phyloP scores from a whole-genome alignment of 495 filamentous ascomycete genomes.

The Xylaria telfairii region DNA sequence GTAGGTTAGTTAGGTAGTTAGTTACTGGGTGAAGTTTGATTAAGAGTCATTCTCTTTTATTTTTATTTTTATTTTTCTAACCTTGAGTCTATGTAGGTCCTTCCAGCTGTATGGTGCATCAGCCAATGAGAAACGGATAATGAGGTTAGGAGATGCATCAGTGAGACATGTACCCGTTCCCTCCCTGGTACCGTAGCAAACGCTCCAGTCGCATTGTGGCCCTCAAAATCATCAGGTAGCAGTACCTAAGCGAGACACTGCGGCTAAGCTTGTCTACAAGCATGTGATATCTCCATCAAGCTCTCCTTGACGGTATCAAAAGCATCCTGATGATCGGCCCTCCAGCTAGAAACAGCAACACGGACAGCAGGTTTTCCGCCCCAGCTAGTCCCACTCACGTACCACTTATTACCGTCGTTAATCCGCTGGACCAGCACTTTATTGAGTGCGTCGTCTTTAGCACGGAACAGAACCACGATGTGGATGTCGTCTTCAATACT shows the following conservation, averaged over 20 bases:
- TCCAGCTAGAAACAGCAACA: slow-evolving; percentile 87
- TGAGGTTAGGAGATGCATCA: not conserved
- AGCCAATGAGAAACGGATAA: not conserved
- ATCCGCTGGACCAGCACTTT: slow-evolving; percentile 67
- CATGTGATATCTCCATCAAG: slow-evolving; percentile 19
- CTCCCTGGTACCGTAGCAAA: not conserved
- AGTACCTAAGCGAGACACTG: not conserved
- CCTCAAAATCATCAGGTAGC: not conserved
- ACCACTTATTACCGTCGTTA: slow-evolving; percentile 76
- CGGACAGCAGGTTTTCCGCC: slow-evolving; percentile 71
- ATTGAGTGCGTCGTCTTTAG: slow-evolving; percentile 72
- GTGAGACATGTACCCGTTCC: not conserved
- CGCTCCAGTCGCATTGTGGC: not conserved
- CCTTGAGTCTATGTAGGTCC: not conserved
- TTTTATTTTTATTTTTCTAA: not conserved
- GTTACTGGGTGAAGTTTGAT: not conserved
- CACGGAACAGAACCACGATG: slow-evolving; percentile 82
- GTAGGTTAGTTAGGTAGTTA: not conserved
- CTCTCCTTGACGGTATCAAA: slow-evolving; percentile 18
- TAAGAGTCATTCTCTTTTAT: not conserved
- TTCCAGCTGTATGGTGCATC: not conserved
- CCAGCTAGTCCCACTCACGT: slow-evolving; percentile 84
- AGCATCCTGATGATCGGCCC: slow-evolving; percentile 58
- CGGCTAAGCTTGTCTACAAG: not conserved
- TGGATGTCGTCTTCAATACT: slow-evolving; percentile 55